These are phyloP conservation scores for Eucalyptus tenuipes DNA, from an alignment of 345 rosid genomes.

Conservation along the genomic window DNA sequence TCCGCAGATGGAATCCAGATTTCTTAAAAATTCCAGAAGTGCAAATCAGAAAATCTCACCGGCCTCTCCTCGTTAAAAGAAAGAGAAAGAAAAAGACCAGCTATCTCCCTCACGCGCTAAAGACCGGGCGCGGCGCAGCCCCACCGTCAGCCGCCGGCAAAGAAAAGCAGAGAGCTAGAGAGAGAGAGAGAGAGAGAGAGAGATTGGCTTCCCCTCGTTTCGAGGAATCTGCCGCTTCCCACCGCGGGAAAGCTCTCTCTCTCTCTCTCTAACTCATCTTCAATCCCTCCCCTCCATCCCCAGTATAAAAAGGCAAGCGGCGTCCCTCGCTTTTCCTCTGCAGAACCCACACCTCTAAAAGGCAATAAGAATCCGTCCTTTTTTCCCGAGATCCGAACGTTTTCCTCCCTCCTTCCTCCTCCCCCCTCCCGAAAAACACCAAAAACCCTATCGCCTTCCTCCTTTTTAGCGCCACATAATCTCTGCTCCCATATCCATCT, in stretches of 20 bases:
- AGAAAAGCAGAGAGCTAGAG: not conserved
- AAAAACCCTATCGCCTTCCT: not conserved
- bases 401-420: not conserved
- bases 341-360: fast-evolving
- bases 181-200: not conserved
- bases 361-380: not conserved
- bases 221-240: not conserved
- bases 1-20: not conserved
- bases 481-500: not conserved
- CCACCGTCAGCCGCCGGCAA: not conserved
- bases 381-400: not conserved
- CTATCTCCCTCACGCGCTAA: not conserved
- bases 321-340: not conserved
- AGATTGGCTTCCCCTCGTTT: not conserved
- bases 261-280: not conserved
- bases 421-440: not conserved
- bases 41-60: not conserved
- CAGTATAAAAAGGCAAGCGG: not conserved
- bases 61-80: not conserved
- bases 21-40: not conserved
- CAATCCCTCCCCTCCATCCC: not conserved
- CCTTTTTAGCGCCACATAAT: not conserved
- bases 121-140: not conserved
- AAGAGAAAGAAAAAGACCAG: not conserved
- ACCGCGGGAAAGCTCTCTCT: not conserved